Percentiles rank a stretch among this genome's conserved stretches.
Evolutionary conservation across 192 early-diverging fungal species (phyloP).

Genomic region (Spizellomyces punctatus): DNA sequence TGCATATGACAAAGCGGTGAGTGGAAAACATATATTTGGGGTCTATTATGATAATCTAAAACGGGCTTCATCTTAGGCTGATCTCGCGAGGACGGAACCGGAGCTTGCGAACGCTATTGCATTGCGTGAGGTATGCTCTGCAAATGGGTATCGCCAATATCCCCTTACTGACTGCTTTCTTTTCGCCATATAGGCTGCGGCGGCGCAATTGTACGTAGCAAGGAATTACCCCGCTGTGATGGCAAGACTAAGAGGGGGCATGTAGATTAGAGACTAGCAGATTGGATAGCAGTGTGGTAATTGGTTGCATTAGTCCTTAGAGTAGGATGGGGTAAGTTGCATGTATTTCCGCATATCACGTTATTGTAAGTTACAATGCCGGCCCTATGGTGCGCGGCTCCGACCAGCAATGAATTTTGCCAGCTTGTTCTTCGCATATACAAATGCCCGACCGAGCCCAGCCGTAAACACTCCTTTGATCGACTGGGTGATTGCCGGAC

Average conservation of each 20-base stretch:
- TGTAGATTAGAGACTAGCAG: background rate
- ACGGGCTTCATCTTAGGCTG: background rate
- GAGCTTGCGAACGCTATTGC: constrained; percentile 83
- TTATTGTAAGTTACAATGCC: too few relatives aligned
- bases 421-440: constrained; percentile 48
- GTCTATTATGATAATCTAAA: too few relatives aligned
- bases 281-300: too few relatives aligned
- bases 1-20: constrained; percentile 78
- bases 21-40: background rate
- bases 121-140: constrained; percentile 40
- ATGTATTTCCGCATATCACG: too few relatives aligned
- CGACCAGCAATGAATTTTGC: constrained; percentile 19
- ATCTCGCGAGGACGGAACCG: constrained; percentile 83
- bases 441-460: constrained; percentile 52
- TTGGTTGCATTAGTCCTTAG: too few relatives aligned
- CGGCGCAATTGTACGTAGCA: constrained; percentile 28
- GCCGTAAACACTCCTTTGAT: constrained; percentile 91
- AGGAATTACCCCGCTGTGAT: constrained; percentile 23
- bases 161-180: constrained; percentile 2
- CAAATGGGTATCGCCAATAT: constrained; percentile 9
- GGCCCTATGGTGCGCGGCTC: too few relatives aligned
- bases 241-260: constrained; percentile 15
- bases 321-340: too few relatives aligned
- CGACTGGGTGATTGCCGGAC: constrained; percentile 86
- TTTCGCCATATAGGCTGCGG: constrained; percentile 17